These are phyloP conservation scores for Talaromyces sp. DNA, from an alignment of 2,329 filamentous ascomycete genomes.

Conservation along the genomic window DNA sequence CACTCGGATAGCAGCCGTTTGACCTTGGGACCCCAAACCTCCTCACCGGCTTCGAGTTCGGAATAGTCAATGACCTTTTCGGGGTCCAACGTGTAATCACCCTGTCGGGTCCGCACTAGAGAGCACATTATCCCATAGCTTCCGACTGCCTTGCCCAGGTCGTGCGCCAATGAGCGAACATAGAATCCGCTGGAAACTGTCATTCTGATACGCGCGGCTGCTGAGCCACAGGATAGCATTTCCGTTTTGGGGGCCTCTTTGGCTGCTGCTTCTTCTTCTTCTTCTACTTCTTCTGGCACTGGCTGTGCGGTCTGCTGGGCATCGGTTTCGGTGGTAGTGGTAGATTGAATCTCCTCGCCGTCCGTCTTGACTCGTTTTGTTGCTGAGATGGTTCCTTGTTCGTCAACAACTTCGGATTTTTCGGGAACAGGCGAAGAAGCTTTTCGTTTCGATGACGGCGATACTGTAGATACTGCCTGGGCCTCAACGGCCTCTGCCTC, in stretches of 20 bases:
- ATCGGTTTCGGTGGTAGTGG: background rate
- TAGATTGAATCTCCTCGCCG: slow-evolving; percentile 8
- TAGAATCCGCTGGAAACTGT: slow-evolving; percentile 96
- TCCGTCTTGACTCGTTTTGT: slow-evolving; percentile 6
- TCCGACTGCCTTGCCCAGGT: slow-evolving; percentile 74
- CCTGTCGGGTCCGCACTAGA: slow-evolving; percentile 74
- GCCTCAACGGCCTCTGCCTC: slow-evolving; percentile 22
- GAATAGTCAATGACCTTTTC: slow-evolving; percentile 71
- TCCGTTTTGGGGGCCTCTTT: slow-evolving; percentile 1
- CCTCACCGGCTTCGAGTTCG: slow-evolving; percentile 69
- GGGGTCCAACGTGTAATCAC: slow-evolving; percentile 66
- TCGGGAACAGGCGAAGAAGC: slow-evolving; percentile 23
- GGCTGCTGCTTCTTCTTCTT: background rate
- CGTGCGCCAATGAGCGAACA: slow-evolving; percentile 87
- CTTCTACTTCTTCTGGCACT: background rate
- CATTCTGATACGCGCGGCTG: slow-evolving; percentile 79
- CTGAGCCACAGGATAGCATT: slow-evolving; percentile 18
- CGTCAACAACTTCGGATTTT: background rate
- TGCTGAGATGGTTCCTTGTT: background rate
- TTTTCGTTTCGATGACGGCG: slow-evolving; percentile 25
- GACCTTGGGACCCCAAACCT: slow-evolving; percentile 75
- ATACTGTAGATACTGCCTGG: background rate
- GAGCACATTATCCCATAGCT: slow-evolving; percentile 83
- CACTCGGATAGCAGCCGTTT: slow-evolving; percentile 50
- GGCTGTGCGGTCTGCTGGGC: background rate